Percentiles rank a stretch among this genome's conserved stretches.
phyloP scores from a whole-genome alignment of 1,284 basidiomycete species.

The Entoloma clypeatum region DNA sequence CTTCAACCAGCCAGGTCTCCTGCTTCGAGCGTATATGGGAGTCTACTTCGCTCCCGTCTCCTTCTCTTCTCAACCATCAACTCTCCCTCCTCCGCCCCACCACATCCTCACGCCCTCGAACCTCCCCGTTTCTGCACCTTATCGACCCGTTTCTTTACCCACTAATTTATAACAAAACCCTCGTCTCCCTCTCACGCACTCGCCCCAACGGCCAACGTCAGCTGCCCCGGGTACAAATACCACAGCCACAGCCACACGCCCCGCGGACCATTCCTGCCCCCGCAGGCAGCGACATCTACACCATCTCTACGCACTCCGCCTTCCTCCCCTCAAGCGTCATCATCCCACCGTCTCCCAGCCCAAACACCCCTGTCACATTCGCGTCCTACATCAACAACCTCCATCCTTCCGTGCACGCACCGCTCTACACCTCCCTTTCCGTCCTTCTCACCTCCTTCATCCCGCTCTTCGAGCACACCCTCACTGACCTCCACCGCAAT shows the following conservation, averaged over 20 bases:
- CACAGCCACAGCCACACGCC: no score
- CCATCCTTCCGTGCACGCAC: constrained; percentile 32
- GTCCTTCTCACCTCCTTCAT: constrained; percentile 35
- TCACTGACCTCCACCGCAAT: constrained; percentile 49
- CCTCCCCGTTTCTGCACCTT: constrained; percentile 26
- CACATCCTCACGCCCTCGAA: constrained; percentile 17
- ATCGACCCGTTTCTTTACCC: constrained; percentile 45
- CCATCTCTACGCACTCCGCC: constrained; percentile 35
- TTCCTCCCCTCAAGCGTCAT: constrained; percentile 46
- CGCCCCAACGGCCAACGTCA: no score
- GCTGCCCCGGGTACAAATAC: no score
- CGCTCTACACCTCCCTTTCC: constrained; percentile 36
- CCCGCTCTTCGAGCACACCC: constrained; percentile 49
- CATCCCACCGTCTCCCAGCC: no score
- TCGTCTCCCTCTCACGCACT: constrained; percentile 27
- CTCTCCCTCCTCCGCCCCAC: constrained; percentile 20
- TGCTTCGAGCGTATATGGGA: constrained; percentile 57
- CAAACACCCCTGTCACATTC: constrained; percentile 30
- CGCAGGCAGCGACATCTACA: constrained; percentile 31
- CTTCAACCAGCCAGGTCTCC: constrained; percentile 41
- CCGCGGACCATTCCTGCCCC: constrained; percentile 28
- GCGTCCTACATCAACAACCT: constrained; percentile 55
- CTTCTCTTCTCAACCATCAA: constrained; percentile 18
- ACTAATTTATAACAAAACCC: constrained; percentile 42
- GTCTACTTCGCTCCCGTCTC: constrained; percentile 29